Conservation (phyloP, 805 yeast genomes). For the Candida krabiensis region DNA sequence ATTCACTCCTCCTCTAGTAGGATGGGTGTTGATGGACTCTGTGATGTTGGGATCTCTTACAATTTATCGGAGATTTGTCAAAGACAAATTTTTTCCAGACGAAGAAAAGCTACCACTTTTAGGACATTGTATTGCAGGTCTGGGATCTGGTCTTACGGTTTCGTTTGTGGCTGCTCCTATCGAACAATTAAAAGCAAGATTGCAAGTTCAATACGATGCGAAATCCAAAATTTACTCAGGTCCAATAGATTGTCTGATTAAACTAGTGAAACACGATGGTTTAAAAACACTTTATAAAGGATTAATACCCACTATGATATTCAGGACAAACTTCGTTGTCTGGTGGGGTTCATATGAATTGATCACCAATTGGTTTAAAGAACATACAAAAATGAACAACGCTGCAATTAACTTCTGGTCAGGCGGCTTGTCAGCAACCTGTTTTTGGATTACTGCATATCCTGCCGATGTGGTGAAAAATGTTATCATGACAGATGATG, state of each 20-base stretch:
- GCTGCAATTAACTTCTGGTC: conserved; percentile 86
- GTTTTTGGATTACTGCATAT: conserved; percentile 87
- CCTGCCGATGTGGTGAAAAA: conserved; percentile 90
- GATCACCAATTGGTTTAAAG: conserved; percentile 66
- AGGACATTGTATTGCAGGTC: conserved; percentile 73
- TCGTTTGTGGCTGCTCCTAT: conserved; percentile 95
- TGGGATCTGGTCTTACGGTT: conserved; percentile 91
- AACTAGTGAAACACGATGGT: conserved; percentile 61
- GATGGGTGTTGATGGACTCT: conserved; percentile 93
- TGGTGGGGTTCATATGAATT: conserved; percentile 96
- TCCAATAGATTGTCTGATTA: conserved; percentile 72
- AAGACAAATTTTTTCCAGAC: conserved; percentile 62
- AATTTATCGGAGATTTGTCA: conserved; percentile 66
- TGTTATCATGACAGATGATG: conserved; percentile 76
- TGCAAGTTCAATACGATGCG: conserved; percentile 88
- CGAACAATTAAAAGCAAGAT: conserved; percentile 83
- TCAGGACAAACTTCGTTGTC: conserved; percentile 80
- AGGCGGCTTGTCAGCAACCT: conserved; percentile 84
- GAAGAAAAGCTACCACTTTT: conserved; percentile 63
- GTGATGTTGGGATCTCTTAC: conserved; percentile 87
- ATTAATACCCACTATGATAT: conserved; percentile 79
- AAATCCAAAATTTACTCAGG: conserved; percentile 66
- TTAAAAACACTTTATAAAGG: conserved; percentile 78
- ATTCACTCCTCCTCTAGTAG: conserved; percentile 88
- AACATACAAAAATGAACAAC: conserved; percentile 61